phyloP scores from a whole-genome alignment of 1,139 yeast genomes.

The Torulaspora globosa region DNA sequence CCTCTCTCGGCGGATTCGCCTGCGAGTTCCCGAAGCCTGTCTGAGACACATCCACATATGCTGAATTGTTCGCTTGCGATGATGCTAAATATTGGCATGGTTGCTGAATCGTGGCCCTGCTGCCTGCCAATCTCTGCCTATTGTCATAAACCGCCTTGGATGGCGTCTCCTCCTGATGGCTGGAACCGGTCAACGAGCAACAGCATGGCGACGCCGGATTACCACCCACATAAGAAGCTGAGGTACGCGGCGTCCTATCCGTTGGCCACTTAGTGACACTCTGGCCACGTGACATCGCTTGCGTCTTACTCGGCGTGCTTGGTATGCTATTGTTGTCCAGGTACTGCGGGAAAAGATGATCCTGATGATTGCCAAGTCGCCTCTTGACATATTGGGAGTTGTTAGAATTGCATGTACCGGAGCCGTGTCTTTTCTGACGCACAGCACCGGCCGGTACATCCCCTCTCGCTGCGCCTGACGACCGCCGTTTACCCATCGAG shows the following conservation, averaged over 20 bases:
- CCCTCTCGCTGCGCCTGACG: neutral
- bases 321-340: constrained; percentile 7
- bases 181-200: constrained; percentile 5
- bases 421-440: constrained; percentile 37
- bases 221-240: constrained; percentile 3
- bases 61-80: neutral
- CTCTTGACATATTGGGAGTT: constrained; percentile 27
- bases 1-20: neutral
- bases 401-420: constrained; percentile 29
- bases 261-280: constrained; percentile 15
- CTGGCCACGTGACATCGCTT: constrained; percentile 13
- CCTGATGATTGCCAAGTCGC: constrained; percentile 23
- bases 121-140: neutral
- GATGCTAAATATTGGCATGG: constrained; percentile 1
- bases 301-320: constrained; percentile 14
- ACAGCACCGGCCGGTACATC: constrained; percentile 3
- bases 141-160: constrained; percentile 7
- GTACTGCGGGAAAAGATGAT: neutral
- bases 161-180: constrained; percentile 2
- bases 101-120: constrained; percentile 6
- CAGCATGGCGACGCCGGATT: constrained; percentile 11
- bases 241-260: constrained; percentile 7
- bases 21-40: constrained; percentile 2
- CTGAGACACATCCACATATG: neutral
- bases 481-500: neutral